Evolutionary conservation across 257 asterid genomes (phyloP), one percentile per base, ranked within the genome.

Genomic region (Penstemon davidsonii): DNA sequence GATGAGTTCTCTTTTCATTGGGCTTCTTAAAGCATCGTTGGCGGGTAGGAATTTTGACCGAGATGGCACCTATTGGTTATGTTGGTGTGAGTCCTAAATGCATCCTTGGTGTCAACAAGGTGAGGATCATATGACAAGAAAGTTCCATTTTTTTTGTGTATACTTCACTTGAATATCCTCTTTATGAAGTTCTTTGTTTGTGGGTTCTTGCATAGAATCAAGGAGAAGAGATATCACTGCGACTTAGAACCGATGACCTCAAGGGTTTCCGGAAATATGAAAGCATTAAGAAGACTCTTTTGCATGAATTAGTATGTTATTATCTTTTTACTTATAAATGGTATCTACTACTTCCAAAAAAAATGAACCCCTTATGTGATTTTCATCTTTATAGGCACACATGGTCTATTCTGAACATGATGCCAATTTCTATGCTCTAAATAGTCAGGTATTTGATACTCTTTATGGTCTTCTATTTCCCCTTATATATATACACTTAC

Each of bases 21-120:
- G 68, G 59, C 55, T 75, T 78, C 60, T 60, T 79, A 67, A 66
- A 93, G 99, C 96, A 93, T 81, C 92, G 80, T 66, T 93, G 99
- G 99, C 79, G 88, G 64, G 97, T 93, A 62, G 97, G 96, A 61
- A 80, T 88, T 70, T 75, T 93, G 89, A 86, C 96, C 18, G 99
- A 93, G 87, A 80, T 93, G 99, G 96, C 97, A 59, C 99, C 99
- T 25, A 79, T 83, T 69, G 99, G 99, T 72, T 90, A 87, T 79
- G 99, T 93, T 80, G 99, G 99, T 53, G 83, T 88, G 59, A 75
- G 83, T 70, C 97, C 99, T 25, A 79, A 76, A 80, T 93, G 99
- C 85, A 71, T 93, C 62, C 97, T 93, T 78, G 99, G 99, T 76
- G 66, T 86, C 68, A 93, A 93, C 86, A 83, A 86, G 97, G 99